phyloP scores from a whole-genome alignment of 495 filamentous ascomycete genomes.

The Aspergillus haitiensis region DNA sequence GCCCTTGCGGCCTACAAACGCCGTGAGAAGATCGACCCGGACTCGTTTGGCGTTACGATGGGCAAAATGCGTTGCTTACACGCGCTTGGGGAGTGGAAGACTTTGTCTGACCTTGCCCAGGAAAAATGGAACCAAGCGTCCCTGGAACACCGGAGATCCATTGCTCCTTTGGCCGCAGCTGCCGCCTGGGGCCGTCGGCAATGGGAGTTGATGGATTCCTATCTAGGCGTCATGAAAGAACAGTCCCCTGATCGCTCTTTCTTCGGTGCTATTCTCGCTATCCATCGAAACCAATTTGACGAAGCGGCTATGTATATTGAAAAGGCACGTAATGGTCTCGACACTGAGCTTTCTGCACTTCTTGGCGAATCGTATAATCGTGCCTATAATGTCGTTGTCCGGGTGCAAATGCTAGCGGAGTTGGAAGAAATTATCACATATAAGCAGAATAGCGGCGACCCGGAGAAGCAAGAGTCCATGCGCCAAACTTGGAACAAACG shows the following conservation, averaged over 20 bases:
- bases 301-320: slow-evolving; percentile 83
- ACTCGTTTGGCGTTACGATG: slow-evolving; percentile 90
- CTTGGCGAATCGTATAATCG: slow-evolving; percentile 96
- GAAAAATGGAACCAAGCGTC: slow-evolving; percentile 90
- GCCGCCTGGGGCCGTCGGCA: slow-evolving; percentile 97
- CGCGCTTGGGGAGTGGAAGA: slow-evolving; percentile 95
- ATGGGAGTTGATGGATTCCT: slow-evolving; percentile 97
- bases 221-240: slow-evolving; percentile 89
- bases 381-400: slow-evolving; percentile 92
- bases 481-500: slow-evolving; percentile 92
- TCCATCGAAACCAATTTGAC: slow-evolving; percentile 93
- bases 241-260: slow-evolving; percentile 92
- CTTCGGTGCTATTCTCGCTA: slow-evolving; percentile 90
- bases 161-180: slow-evolving; percentile 90
- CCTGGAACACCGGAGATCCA: slow-evolving; percentile 77
- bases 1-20: slow-evolving; percentile 88
- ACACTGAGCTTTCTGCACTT: slow-evolving; percentile 90
- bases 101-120: slow-evolving; percentile 80
- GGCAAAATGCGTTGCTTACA: slow-evolving; percentile 99
- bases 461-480: slow-evolving; percentile 85
- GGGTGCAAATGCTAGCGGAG: slow-evolving; percentile 98
- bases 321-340: slow-evolving; percentile 87
- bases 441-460: slow-evolving; percentile 79
- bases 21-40: slow-evolving; percentile 67
- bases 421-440: slow-evolving; percentile 97